Conservation (phyloP, 2,329 filamentous ascomycete genomes). For the Lasiodiplodia sp. region DNA sequence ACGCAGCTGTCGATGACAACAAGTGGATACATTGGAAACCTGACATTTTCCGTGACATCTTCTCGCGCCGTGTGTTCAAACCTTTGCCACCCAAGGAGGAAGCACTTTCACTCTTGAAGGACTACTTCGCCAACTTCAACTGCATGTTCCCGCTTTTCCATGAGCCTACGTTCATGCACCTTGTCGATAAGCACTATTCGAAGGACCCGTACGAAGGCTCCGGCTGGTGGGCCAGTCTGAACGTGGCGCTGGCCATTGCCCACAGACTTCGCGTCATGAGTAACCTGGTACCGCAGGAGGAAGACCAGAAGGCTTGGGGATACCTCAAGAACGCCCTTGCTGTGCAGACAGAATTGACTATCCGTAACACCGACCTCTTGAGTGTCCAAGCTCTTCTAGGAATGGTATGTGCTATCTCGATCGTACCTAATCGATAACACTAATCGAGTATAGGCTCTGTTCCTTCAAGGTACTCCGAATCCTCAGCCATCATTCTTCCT, state of each 20-base stretch:
- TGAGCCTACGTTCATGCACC: slow-evolving; percentile 97
- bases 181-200: slow-evolving; percentile 94
- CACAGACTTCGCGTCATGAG: slow-evolving; percentile 94
- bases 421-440: slow-evolving; percentile 34
- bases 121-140: slow-evolving; percentile 99
- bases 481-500: slow-evolving; percentile 93
- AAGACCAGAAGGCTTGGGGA: slow-evolving; percentile 93
- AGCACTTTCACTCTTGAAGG: slow-evolving; percentile 83
- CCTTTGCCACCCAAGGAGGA: slow-evolving; percentile 86
- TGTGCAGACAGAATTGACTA: slow-evolving; percentile 88
- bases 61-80: slow-evolving; percentile 83
- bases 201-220: slow-evolving; percentile 91
- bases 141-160: slow-evolving; percentile 98
- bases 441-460: slow-evolving; percentile 66
- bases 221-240: slow-evolving; percentile 98
- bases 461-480: slow-evolving; percentile 95
- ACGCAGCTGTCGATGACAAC: slow-evolving; percentile 84
- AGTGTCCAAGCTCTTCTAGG: slow-evolving; percentile 94
- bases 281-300: slow-evolving; percentile 86
- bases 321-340: slow-evolving; percentile 97
- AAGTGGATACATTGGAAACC: slow-evolving; percentile 98
- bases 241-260: slow-evolving; percentile 90
- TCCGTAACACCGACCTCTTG: slow-evolving; percentile 93
- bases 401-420: slow-evolving; percentile 64
- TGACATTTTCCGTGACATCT: slow-evolving; percentile 94